Evolutionary conservation across 805 yeast genomes (phyloP), one percentile per base, ranked within the genome.

Genomic region (Ogataea pignaliae): DNA sequence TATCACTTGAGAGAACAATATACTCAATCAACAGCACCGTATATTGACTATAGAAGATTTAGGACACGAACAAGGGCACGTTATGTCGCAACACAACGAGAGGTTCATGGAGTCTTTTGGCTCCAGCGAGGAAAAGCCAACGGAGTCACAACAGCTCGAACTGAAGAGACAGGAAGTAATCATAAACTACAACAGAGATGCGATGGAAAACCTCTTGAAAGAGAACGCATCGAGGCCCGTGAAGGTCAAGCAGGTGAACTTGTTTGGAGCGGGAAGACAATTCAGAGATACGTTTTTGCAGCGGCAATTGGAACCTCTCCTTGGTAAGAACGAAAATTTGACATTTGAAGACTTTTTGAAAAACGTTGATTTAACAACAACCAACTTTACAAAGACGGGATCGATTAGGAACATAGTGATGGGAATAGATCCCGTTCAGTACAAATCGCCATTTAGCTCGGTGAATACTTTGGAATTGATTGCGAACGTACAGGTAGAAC

Each of bases 271-370:
- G 6, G 72, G 73, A 29, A 40, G 39, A 2, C 61, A 62, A 12
- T 76, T 73, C 47, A 60, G 85, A 32, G 68, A 69, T 42, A 30
- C 62, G 0, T 81, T 79, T 54, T 47, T 80, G 3, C 55, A 61
- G 12, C 51, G 63, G 5, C 85, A 79, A 50, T 55, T 81, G 18
- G 55, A 59, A 15, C 81, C 84, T 1, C 55, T 81, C 37, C 54
- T 74, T 18, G 51, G 55, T 9, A 47, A 57, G 21, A 65, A 71
- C n/a, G 45, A 46, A 7, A 31, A 33, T 2, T 48, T 66, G 34
- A 75, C 76, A 3, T 57, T 80, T 18, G 55, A 59, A n/a, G 54
- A 64, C 10, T 61, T 78, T 12, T 53, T 78, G 16, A 34, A 47
- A 3, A 63, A 65, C 8, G 59, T 79, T 11, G 83, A 79, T 44